phyloP scores from a whole-genome alignment of 768 basidiomycete species.

The Hemileccinum impolitum region DNA sequence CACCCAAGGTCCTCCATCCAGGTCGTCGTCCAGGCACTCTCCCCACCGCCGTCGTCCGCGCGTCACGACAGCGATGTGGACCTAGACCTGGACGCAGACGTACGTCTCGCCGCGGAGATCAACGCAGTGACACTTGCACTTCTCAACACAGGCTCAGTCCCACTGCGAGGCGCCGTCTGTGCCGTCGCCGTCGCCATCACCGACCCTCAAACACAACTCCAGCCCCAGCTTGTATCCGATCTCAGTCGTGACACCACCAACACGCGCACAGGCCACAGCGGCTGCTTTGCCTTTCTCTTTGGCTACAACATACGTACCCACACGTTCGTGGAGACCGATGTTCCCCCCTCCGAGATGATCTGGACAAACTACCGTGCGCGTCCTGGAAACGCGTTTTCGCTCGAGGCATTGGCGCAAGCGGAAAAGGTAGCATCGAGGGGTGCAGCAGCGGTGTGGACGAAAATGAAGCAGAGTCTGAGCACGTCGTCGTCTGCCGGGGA shows the following conservation, averaged over 20 bases:
- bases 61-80: neutral
- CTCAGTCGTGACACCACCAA: conserved; percentile 14
- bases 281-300: conserved; percentile 71
- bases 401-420: conserved; percentile 41
- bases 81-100: conserved; percentile 25
- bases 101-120: conserved; percentile 59
- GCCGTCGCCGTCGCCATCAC: conserved; percentile 64
- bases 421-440: conserved; percentile 47
- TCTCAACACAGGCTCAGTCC: conserved; percentile 64
- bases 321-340: too few species aligned
- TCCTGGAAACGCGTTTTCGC: conserved; percentile 33
- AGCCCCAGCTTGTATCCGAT: conserved; percentile 44
- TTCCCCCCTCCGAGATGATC: conserved; percentile 29
- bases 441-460: conserved; percentile 45
- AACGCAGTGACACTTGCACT: conserved; percentile 71
- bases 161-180: conserved; percentile 72
- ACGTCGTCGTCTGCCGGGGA: conserved; percentile 20
- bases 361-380: conserved; percentile 23
- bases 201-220: conserved; percentile 42
- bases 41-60: neutral
- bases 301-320: too few species aligned
- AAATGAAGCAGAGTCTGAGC: conserved; percentile 44
- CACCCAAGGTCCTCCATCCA: conserved; percentile 75
- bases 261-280: conserved; percentile 39
- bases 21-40: conserved; percentile 68